Percentiles rank a stretch among this genome's conserved stretches.
Evolutionary conservation across 2,329 filamentous ascomycete species (phyloP).

Genomic region (Fusarium verrucosum): DNA sequence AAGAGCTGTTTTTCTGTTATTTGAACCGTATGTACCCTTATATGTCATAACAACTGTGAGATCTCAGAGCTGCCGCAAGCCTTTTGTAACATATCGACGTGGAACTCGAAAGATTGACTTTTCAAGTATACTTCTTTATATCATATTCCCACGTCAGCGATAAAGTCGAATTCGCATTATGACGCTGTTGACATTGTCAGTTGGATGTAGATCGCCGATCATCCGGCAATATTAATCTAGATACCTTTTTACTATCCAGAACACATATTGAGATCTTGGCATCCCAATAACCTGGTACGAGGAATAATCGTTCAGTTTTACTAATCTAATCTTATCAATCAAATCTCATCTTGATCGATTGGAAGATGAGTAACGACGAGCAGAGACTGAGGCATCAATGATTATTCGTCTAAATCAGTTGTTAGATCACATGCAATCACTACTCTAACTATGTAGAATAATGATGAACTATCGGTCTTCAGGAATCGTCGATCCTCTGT

Average conservation of each 20-base stretch:
- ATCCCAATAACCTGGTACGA: background rate
- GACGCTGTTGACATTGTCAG: background rate
- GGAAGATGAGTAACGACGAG: background rate
- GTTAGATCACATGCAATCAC: background rate
- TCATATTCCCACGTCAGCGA: background rate
- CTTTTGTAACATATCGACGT: too few species aligned
- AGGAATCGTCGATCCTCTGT: background rate
- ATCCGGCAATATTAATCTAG: conserved; percentile 2
- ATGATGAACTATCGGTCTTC: background rate
- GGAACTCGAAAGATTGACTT: background rate
- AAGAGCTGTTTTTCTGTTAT: too few species aligned
- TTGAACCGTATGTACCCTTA: too few species aligned
- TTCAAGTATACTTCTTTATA: background rate
- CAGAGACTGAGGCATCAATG: background rate
- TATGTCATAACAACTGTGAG: too few species aligned
- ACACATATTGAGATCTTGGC: background rate
- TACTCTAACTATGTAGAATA: background rate
- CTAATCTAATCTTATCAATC: conserved; percentile 9
- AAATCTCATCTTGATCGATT: background rate
- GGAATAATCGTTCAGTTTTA: background rate
- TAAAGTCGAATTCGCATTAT: background rate
- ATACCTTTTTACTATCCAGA: background rate
- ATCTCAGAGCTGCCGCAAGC: too few species aligned
- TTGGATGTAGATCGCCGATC: background rate
- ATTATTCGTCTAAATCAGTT: background rate